A percentile compares a stretch with the other conserved stretches of the same genome.
Evolutionary conservation across 2,329 filamentous ascomycete genomes (phyloP).

Genomic region (Grosmannia serpens): DNA sequence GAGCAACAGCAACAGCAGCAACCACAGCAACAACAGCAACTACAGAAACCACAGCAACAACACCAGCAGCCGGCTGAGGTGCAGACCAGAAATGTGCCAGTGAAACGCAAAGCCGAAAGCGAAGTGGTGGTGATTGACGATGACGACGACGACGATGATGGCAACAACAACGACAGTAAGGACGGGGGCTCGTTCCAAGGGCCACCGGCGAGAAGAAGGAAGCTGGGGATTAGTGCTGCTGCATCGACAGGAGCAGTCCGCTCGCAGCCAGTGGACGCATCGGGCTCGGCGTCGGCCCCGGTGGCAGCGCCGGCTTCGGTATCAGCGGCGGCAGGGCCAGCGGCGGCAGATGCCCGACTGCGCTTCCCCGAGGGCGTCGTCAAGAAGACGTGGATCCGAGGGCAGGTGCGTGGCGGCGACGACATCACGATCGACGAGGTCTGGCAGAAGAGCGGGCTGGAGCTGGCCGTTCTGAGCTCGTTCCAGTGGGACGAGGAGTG

Average conservation of each 20-base stretch:
- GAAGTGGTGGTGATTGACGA: conserved; percentile 21
- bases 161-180: conserved; percentile 5
- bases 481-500: conserved; percentile 80
- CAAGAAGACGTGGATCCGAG: conserved; percentile 69
- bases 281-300: neutral
- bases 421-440: conserved; percentile 87
- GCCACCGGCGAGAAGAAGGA: neutral
- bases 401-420: conserved; percentile 47
- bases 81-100: neutral
- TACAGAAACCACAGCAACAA: neutral
- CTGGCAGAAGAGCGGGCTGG: conserved; percentile 58
- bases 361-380: conserved; percentile 50
- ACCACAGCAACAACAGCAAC: neutral
- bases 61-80: neutral
- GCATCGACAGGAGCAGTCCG: neutral
- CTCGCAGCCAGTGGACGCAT: neutral
- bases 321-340: neutral
- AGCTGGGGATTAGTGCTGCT: neutral
- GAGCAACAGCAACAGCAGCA: neutral
- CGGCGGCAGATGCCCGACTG: conserved; percentile 12
- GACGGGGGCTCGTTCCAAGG: neutral
- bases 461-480: conserved; percentile 72
- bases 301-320: too few species aligned
- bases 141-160: conserved; percentile 3
- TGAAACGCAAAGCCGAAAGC: conserved; percentile 37